A percentile compares a stretch with the other conserved stretches of the same genome.
These are phyloP conservation scores for Globisporangium cederbergense DNA, from an alignment of 352 stramenopile genomes.

Conservation along the genomic window DNA sequence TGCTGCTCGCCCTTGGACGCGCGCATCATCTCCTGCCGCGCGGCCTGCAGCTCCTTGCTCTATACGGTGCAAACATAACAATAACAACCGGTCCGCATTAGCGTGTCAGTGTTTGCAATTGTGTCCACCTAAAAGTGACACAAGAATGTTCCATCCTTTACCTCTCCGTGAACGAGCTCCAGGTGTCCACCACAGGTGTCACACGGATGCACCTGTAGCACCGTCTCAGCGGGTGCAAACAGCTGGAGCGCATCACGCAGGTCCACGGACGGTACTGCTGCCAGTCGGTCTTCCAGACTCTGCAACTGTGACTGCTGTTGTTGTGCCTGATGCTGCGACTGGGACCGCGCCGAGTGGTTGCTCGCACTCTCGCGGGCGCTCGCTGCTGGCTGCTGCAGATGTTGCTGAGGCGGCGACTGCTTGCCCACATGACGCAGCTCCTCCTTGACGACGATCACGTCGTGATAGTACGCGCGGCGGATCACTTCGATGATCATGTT, in stretches of 20 bases:
- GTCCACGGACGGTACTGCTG: constrained; percentile 67
- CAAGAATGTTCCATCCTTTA: constrained; percentile 14
- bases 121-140: background rate
- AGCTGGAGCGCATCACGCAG: constrained; percentile 60
- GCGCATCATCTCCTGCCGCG: constrained; percentile 57
- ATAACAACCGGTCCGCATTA: background rate
- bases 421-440: constrained; percentile 44
- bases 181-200: constrained; percentile 66
- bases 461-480: constrained; percentile 74
- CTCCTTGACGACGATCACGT: constrained; percentile 83
- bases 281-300: constrained; percentile 35
- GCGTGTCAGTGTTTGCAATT: background rate
- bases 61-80: constrained; percentile 12
- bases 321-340: background rate
- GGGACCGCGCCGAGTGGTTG: background rate
- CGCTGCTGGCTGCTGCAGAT: background rate
- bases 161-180: constrained; percentile 78
- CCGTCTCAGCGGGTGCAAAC: constrained; percentile 70
- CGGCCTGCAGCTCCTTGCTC: constrained; percentile 67
- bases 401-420: background rate
- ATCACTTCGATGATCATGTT: constrained; percentile 78
- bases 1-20: constrained; percentile 72
- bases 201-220: constrained; percentile 72
- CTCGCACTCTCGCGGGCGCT: constrained; percentile 3
- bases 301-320: background rate